Conservation (phyloP, 2,329 filamentous ascomycete species). For the Aplosporella prunicola region DNA sequence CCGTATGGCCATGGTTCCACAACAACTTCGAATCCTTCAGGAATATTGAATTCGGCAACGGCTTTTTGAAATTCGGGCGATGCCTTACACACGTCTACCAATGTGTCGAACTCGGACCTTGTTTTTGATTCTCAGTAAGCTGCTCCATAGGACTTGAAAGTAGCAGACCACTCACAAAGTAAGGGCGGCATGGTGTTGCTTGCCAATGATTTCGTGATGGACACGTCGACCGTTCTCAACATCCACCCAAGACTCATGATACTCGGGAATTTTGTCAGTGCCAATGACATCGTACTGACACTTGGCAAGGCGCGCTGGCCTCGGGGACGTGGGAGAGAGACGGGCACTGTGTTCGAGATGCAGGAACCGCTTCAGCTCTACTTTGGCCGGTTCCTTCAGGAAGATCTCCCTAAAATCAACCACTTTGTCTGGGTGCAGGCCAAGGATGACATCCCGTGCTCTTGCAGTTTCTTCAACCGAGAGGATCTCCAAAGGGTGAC, state of each 20-base stretch:
- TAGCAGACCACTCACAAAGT: constrained; percentile 29
- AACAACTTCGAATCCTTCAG: constrained; percentile 46
- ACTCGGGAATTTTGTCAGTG: constrained; percentile 41
- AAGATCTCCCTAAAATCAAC: constrained; percentile 43
- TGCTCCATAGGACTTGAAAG: constrained; percentile 1
- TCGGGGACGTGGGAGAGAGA: constrained; percentile 31
- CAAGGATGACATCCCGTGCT: constrained; percentile 42
- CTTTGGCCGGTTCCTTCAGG: constrained; percentile 42
- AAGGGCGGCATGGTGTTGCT: constrained; percentile 39
- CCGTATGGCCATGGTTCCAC: constrained; percentile 51
- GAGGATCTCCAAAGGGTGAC: constrained; percentile 48
- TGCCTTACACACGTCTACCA: constrained; percentile 41
- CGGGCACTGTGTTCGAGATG: constrained; percentile 36
- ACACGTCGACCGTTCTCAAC: constrained; percentile 34
- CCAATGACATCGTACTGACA: constrained; percentile 50
- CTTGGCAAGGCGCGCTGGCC: constrained; percentile 42
- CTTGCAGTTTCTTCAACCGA: constrained; percentile 45
- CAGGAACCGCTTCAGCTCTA: constrained; percentile 39
- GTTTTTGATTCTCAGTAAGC: neutral
- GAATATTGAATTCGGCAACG: constrained; percentile 42
- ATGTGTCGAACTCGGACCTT: constrained; percentile 35
- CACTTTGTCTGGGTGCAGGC: constrained; percentile 26
- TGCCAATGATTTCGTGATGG: constrained; percentile 38
- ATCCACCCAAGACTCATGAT: constrained; percentile 46
- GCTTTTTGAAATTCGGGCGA: constrained; percentile 45